phyloP scores from a whole-genome alignment of 2,329 filamentous ascomycete species.

The Apiospora marii region DNA sequence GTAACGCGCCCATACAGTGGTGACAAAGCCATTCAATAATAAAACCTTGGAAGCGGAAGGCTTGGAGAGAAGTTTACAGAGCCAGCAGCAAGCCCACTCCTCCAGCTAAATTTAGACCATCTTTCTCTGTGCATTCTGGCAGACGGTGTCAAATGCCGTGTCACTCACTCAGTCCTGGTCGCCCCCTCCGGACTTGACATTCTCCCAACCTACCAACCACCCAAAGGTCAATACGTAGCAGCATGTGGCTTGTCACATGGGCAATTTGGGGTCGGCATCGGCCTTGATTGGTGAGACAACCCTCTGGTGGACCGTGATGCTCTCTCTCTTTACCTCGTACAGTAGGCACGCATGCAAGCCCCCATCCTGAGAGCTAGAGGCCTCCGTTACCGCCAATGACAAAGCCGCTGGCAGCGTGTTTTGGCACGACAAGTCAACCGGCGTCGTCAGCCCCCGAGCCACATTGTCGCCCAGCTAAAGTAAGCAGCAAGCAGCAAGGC shows the following conservation, averaged over 20 bases:
- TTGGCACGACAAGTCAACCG: constrained; percentile 1
- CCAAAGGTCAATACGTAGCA: not conserved
- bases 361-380: constrained; percentile 7
- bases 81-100: not conserved
- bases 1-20: not conserved
- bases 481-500: not conserved
- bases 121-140: not conserved
- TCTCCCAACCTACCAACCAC: not conserved
- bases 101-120: not conserved
- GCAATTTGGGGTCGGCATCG: not conserved
- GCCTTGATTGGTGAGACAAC: constrained; percentile 16
- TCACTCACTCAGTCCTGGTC: not conserved
- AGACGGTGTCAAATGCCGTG: not conserved
- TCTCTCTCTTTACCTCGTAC: constrained; percentile 19
- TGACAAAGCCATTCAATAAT: constrained; percentile 4
- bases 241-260: constrained; percentile 2
- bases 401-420: not conserved
- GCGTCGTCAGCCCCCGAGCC: constrained; percentile 17
- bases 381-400: constrained; percentile 4
- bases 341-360: constrained; percentile 6
- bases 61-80: not conserved
- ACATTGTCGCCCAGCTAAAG: constrained; percentile 1
- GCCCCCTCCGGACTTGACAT: not conserved
- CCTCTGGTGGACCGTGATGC: not conserved
- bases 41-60: not conserved